Base-by-base conservation (phyloP, 129 eudicot species). In the Tanacetum coccineum region DNA sequence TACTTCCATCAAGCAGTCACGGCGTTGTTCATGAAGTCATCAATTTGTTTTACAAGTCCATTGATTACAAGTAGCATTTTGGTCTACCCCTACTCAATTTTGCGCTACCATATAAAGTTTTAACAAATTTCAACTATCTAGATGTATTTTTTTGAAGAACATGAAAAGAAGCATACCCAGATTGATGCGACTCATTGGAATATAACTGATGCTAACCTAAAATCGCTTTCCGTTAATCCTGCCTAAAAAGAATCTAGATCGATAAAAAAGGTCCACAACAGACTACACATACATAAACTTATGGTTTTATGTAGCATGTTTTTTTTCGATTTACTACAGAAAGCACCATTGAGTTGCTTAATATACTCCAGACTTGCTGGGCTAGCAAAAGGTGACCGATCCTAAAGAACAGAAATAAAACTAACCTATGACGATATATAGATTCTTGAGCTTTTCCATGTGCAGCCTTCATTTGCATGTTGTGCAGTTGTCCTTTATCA, bases 371-470 rank as follows among this genome's bases (percentile, higher is more conserved):
- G 44, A 40, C 51, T 40, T 39, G 15, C n/a, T 9, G 51, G 19
- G 57, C 57, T 46, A 45, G 25, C 28, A 30, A 50, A 67, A 51
- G 36, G 13, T 67, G 64, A 13, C 59, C 15, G 48, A 53, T 36
- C 51, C 56, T 19, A 18, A 47, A 64, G 21, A 49, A 15, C 32
- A 57, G 53, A 56, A 28, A 57, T 20, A 28, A 64, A 67, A 66
- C 75, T 71, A 74, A 87, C 97, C 96, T 91, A 61, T 83, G 96
- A 57, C 81, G 96, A 65, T 85, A 91, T 40, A 91, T 91, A 45
- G 96, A 81, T 72, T 91, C 97, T 74, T 85, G 96, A 76, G 97
- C 96, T 76, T 91, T 85, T 44, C 79, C 90, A 73, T 91, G 94
- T 59, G 96, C 96, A 45, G 90, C 96, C 79, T 87, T 91, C 94